Evolutionary conservation across 805 yeast species (phyloP), one percentile per base, ranked within the genome.

Genomic region (Ogataea ganodermae): DNA sequence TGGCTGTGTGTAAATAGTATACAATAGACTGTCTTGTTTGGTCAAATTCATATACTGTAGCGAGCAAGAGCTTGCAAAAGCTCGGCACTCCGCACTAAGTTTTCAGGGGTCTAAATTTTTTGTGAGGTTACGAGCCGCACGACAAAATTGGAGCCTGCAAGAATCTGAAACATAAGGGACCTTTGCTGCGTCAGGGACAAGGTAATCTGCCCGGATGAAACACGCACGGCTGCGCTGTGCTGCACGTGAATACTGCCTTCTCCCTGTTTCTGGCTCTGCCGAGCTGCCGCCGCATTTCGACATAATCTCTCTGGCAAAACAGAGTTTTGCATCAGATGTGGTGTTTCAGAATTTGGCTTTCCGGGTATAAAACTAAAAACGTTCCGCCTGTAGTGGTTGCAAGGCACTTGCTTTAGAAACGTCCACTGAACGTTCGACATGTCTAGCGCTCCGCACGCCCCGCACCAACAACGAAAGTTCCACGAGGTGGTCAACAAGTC

Each of bases 401-500:
- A n/a, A n/a, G n/a, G n/a, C n/a, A n/a, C n/a, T n/a, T n/a, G n/a
- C n/a, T 24, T 24, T 24, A 24, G 10, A 24, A 24, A 24, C n/a
- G n/a, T n/a, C n/a, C n/a, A n/a, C n/a, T n/a, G n/a, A n/a, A n/a
- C n/a, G n/a, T n/a, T n/a, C n/a, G n/a, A 22, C 17, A 33, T 46
- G 45, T 24, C 41, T 9, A 21, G 4, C 32, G 45, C 7, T n/a
- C 10, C 13, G 36, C 44, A 42, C 13, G 35, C 36, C 3, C 12
- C 23, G 12, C 14, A 31, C 23, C 30, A 14, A 32, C 38, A 41
- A 10, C 32, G 46, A 24, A 50, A 47, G 31, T 14, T 45, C n/a
- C 56, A 50, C 35, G 53, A 52, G 21, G 41, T 50, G 16, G 52
- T 51, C 6, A 53, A 47, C 35, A 53, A 50, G 45, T 47, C 53